These are phyloP conservation scores for Filobasidium floriforme DNA, from an alignment of 768 basidiomycete species.

Conservation along the genomic window DNA sequence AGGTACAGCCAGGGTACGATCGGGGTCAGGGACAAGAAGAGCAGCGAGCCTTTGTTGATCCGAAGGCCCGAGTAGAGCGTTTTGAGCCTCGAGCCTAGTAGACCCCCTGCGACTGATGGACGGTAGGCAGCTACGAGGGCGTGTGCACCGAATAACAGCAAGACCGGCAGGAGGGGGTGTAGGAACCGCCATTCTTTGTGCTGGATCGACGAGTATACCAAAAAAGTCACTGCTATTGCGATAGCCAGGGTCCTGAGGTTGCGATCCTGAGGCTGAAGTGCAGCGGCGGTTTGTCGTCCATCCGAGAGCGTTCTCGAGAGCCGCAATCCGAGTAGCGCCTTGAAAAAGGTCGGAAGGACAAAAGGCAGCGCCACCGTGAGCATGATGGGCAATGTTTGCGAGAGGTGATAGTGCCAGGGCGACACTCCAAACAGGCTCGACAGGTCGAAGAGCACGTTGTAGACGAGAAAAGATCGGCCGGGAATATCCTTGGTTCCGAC, in stretches of 20 bases:
- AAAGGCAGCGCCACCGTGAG: conserved; percentile 69
- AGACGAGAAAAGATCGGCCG: conserved; percentile 68
- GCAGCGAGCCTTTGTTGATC: conserved; percentile 29
- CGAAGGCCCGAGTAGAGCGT: conserved; percentile 19
- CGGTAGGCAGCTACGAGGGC: conserved; percentile 55
- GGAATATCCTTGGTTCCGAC: conserved; percentile 59
- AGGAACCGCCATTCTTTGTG: conserved; percentile 99
- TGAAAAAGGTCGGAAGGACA: conserved; percentile 33
- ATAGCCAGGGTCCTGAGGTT: conserved; percentile 47
- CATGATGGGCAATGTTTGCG: conserved; percentile 76
- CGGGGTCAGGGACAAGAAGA: conserved; percentile 50
- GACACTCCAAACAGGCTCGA: conserved; percentile 88
- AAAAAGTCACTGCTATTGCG: conserved; percentile 57
- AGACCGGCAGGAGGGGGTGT: conserved; percentile 76
- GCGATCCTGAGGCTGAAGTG: conserved; percentile 18
- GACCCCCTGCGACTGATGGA: conserved; percentile 9
- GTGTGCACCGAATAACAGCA: conserved; percentile 70
- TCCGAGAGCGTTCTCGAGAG: conserved; percentile 6
- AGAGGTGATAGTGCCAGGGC: conserved; percentile 80
- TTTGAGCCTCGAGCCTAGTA: conserved; percentile 21
- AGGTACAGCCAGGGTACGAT: conserved; percentile 61
- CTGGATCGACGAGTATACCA: conserved; percentile 66
- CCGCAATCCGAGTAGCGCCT: conserved; percentile 25
- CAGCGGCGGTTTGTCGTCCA: background rate
- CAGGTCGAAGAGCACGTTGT: conserved; percentile 68